A percentile compares a stretch with the other conserved stretches of the same genome.
These are phyloP conservation scores for Penicillium desertorum DNA, from an alignment of 495 filamentous ascomycete species.

Conservation along the genomic window DNA sequence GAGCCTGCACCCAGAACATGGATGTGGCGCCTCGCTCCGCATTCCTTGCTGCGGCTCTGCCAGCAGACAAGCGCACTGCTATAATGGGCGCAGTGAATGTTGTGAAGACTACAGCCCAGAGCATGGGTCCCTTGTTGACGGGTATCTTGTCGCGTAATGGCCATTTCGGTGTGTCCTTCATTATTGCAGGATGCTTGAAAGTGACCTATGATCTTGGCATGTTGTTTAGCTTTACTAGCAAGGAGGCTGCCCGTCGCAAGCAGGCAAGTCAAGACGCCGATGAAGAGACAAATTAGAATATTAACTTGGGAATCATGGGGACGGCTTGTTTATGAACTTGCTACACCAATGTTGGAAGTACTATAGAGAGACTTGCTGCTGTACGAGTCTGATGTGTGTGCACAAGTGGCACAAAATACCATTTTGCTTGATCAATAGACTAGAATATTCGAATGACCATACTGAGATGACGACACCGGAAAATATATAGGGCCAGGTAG, in stretches of 20 bases:
- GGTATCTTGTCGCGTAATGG: slow-evolving; percentile 63
- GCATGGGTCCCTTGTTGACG: slow-evolving; percentile 64
- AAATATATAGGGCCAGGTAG: too few species aligned
- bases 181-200: slow-evolving; percentile 68
- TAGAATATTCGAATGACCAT: too few species aligned
- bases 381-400: too few species aligned
- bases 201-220: slow-evolving; percentile 71
- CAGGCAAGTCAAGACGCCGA: slow-evolving; percentile 4
- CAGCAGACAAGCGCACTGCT: slow-evolving; percentile 72
- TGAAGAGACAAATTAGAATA: slow-evolving; percentile 1
- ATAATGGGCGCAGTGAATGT: slow-evolving; percentile 73
- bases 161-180: slow-evolving; percentile 69
- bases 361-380: background rate
- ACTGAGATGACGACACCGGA: too few species aligned
- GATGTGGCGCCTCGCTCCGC: slow-evolving; percentile 79
- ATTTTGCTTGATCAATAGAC: too few species aligned
- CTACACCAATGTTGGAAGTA: too few species aligned
- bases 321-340: background rate
- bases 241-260: slow-evolving; percentile 30
- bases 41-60: slow-evolving; percentile 71
- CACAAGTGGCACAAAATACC: too few species aligned
- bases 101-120: slow-evolving; percentile 61
- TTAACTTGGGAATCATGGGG: background rate
- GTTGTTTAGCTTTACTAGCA: slow-evolving; percentile 61
- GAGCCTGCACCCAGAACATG: slow-evolving; percentile 72